Base-by-base conservation (phyloP, 192 early-diverging fungal species). In the Thamnidium elegans region DNA sequence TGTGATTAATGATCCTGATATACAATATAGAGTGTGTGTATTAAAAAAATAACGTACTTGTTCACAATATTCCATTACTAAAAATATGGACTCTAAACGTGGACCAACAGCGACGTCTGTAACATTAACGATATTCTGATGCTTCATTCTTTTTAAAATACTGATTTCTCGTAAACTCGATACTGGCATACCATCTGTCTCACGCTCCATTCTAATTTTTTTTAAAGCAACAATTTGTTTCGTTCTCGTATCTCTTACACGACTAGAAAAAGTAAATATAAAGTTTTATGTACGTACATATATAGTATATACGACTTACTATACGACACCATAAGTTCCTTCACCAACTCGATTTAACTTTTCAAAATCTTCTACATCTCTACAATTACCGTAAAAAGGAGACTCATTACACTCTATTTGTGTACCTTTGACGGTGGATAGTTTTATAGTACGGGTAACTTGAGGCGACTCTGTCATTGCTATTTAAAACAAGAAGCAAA, bases 321-420 rank as follows among this genome's bases (percentile, higher is more conserved):
- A 94, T 8, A 94, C 94, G 46, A 96, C 87, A 15, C 94, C 94
- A 77, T 95, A 95, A 9, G 93, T 95, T 36, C 94, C 93, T 70
- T 96, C 93, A 45, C 94, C 94, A 17, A 96, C 78, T 26, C 93
- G 81, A 72, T 92, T 92, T 7, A 95, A 71, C 73, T 94, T 94
- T 68, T 95, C 89, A 78, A 90, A 97, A 23, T 85, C 81, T 43
- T 94, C 90, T 1, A 97, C 93, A 54, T 80, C 80, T n/a, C 88
- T 81, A 61, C 92, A 95, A 46, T 75, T 72, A 4, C 87, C 87
- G 50, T 79, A 78, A 55, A 89, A 89, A 3, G 84, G 72, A 23
- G 58, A 45, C 8, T 39, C 42, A 13, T 26, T 20, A 59, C 58
- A 59, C 21, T 59, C 58, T 19, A 59, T 59, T 59, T 59, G 58